Conservation (phyloP, 306 rosid species). For the Dalbergia cochinchinensis region DNA sequence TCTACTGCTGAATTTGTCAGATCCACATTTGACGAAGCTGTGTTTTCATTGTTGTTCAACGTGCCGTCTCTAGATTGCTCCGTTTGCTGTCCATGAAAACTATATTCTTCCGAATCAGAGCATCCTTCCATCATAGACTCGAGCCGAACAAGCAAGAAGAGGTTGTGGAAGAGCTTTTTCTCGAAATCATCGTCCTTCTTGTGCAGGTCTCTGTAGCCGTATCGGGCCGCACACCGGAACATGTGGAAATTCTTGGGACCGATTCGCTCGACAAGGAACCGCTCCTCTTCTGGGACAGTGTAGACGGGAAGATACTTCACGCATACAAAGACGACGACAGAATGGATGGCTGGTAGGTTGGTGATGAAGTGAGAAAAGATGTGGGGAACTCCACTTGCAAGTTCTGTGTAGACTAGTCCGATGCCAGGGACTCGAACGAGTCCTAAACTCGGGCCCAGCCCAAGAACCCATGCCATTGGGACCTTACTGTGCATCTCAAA, state of each 20-base stretch:
- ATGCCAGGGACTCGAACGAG: constrained; percentile 97
- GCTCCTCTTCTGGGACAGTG: constrained; percentile 91
- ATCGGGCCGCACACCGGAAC: constrained; percentile 90
- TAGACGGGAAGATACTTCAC: constrained; percentile 94
- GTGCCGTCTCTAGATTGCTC: constrained; percentile 52
- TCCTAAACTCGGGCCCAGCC: constrained; percentile 97
- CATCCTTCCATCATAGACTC: constrained; percentile 96
- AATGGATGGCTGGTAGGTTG: constrained; percentile 93
- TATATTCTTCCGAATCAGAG: constrained; percentile 81
- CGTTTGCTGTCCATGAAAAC: constrained; percentile 61
- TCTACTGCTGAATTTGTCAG: constrained; percentile 63
- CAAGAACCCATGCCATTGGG: constrained; percentile 98
- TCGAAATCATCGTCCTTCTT: constrained; percentile 89
- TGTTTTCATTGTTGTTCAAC: constrained; percentile 51
- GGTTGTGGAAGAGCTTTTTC: constrained; percentile 80
- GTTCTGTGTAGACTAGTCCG: constrained; percentile 93
- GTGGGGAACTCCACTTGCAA: constrained; percentile 93
- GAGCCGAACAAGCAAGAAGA: constrained; percentile 69
- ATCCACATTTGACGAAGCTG: constrained; percentile 54
- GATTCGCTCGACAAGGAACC: constrained; percentile 87
- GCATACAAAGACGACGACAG: constrained; percentile 88
- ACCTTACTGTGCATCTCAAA: constrained; percentile 91
- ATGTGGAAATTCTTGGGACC: constrained; percentile 89
- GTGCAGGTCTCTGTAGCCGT: constrained; percentile 90
- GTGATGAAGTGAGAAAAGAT: constrained; percentile 98